Percentiles rank a stretch among this genome's conserved stretches.
These are phyloP conservation scores for Erodium moschatum DNA, from an alignment of 441 rosid genomes.

Conservation along the genomic window DNA sequence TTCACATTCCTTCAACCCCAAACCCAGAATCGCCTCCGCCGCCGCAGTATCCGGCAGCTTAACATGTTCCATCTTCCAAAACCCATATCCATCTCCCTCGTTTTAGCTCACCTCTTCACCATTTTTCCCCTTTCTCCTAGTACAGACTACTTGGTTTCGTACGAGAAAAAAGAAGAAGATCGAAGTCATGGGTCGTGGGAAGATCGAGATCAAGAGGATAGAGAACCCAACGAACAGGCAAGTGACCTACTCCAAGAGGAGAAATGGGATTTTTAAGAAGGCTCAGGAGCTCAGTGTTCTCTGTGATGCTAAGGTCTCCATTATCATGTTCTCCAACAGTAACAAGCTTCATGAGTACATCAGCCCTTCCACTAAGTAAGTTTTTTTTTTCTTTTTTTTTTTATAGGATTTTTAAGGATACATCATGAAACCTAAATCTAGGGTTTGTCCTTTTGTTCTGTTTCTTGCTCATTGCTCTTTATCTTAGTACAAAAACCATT, in stretches of 20 bases:
- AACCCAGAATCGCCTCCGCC: too few species aligned
- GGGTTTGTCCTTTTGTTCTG: neutral
- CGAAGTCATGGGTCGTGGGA: conserved; percentile 39
- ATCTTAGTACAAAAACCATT: conserved; percentile 37
- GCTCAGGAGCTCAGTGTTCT: conserved; percentile 51
- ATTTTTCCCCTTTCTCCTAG: neutral
- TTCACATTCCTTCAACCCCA: too few species aligned
- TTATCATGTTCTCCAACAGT: conserved; percentile 38
- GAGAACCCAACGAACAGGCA: conserved; percentile 50
- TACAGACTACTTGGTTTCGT: neutral
- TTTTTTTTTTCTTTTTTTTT: neutral
- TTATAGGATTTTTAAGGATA: neutral
- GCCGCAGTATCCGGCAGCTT: too few species aligned
- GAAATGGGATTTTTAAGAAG: conserved; percentile 50
- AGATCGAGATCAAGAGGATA: conserved; percentile 52
- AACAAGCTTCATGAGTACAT: conserved; percentile 36
- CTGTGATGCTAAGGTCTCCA: conserved; percentile 46
- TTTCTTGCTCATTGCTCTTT: neutral
- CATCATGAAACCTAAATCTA: neutral
- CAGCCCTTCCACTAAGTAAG: conserved; percentile 26
- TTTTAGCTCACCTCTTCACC: neutral
- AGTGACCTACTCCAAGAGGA: conserved; percentile 50
- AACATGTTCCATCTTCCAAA: too few species aligned
- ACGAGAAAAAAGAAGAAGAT: neutral
- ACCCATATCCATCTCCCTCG: neutral